These are phyloP conservation scores for Diospyros lotus DNA, from an alignment of 148 eudicot genomes.

Conservation along the genomic window DNA sequence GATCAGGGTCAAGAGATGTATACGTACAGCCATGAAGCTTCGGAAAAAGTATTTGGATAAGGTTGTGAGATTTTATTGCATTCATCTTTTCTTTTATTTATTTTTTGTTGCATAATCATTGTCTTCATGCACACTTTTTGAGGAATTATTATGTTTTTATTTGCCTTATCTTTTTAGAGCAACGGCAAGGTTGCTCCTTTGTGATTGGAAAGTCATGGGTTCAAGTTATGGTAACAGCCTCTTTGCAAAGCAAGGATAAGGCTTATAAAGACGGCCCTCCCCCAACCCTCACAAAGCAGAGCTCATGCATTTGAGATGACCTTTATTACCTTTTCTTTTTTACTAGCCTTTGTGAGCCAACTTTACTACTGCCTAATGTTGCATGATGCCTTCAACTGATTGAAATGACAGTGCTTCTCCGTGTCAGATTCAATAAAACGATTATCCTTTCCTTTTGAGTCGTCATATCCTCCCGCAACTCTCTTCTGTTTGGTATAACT, in stretches of 20 bases:
- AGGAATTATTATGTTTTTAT: background rate
- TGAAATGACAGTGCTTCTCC: no score
- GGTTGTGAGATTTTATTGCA: constrained; percentile 34
- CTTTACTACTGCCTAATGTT: background rate
- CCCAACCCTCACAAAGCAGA: no score
- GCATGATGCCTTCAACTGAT: background rate
- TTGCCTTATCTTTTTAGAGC: background rate
- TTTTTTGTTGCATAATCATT: background rate
- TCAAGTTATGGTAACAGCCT: no score
- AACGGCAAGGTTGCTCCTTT: no score
- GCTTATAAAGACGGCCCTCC: no score
- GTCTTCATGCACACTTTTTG: background rate
- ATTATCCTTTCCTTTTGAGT: background rate
- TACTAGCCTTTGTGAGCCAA: background rate
- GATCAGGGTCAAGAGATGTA: constrained; percentile 87
- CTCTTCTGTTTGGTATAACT: background rate
- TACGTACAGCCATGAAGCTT: constrained; percentile 82
- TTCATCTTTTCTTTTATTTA: background rate
- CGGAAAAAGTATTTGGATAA: constrained; percentile 89
- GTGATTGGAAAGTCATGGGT: no score
- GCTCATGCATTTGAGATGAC: no score
- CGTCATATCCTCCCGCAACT: background rate
- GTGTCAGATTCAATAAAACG: no score
- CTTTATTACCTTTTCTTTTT: background rate
- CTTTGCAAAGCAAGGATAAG: no score